phyloP scores from a whole-genome alignment of 2,329 filamentous ascomycete genomes.

The Knufia petricola region DNA sequence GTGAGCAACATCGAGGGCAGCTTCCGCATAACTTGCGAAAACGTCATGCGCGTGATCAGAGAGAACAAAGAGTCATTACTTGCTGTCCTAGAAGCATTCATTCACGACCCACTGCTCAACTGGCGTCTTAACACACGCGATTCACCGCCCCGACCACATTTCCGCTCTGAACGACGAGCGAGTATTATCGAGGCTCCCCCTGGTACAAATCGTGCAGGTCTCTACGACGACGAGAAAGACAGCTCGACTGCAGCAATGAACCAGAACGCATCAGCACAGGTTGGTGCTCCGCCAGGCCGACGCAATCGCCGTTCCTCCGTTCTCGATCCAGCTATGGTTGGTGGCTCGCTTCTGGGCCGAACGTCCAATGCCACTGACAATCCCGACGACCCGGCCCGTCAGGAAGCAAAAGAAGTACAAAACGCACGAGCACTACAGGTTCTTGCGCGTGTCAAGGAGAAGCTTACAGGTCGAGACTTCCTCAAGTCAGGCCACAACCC shows the following conservation, averaged over 20 bases:
- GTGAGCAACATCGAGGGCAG: slow-evolving; percentile 99
- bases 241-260: slow-evolving; percentile 7
- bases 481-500: slow-evolving; percentile 47
- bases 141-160: slow-evolving; percentile 50
- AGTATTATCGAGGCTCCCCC: slow-evolving; percentile 43
- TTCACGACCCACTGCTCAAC: slow-evolving; percentile 96
- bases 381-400: slow-evolving; percentile 6
- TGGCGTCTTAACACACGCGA: slow-evolving; percentile 71
- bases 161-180: slow-evolving; percentile 51
- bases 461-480: slow-evolving; percentile 89
- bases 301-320: slow-evolving; percentile 60
- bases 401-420: slow-evolving; percentile 61
- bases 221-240: slow-evolving; percentile 20
- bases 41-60: slow-evolving; percentile 91
- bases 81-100: slow-evolving; percentile 97
- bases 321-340: slow-evolving; percentile 40
- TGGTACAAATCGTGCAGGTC: slow-evolving; percentile 26
- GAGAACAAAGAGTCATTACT: slow-evolving; percentile 98
- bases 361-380: slow-evolving; percentile 31
- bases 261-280: slow-evolving; percentile 28
- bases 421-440: slow-evolving; percentile 91
- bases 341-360: slow-evolving; percentile 25
- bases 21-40: slow-evolving; percentile 95
- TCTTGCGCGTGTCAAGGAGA: slow-evolving; percentile 83
- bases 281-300: slow-evolving; percentile 22